Evolutionary conservation across 2,329 filamentous ascomycete genomes (phyloP).

Genomic region (Colletotrichum lini): DNA sequence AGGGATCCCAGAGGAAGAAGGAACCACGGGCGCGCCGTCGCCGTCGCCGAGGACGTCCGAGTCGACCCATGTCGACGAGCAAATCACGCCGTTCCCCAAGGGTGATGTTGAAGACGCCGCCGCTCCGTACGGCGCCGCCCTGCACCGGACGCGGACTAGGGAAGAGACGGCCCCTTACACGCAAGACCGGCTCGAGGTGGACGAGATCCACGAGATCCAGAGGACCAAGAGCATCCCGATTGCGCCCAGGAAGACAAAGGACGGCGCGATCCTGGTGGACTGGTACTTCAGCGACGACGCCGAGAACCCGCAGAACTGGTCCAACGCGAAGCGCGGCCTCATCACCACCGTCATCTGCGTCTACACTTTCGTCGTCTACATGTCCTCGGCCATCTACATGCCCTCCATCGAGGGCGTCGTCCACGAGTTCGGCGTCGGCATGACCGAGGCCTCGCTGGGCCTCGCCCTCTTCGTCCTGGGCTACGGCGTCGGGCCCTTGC

Average conservation of each 20-base stretch:
- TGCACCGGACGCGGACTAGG: constrained; percentile 27
- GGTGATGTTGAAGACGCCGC: constrained; percentile 31
- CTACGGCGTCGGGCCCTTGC: constrained; percentile 74
- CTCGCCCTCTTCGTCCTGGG: constrained; percentile 75
- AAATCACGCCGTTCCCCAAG: constrained; percentile 6
- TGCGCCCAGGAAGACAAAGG: constrained; percentile 62
- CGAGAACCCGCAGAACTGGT: constrained; percentile 71
- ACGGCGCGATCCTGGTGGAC: constrained; percentile 67
- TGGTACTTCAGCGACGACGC: constrained; percentile 70
- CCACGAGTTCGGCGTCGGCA: constrained; percentile 65
- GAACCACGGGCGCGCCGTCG: not conserved
- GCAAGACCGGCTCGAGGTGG: constrained; percentile 54
- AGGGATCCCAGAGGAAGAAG: constrained; percentile 19
- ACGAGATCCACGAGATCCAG: constrained; percentile 55
- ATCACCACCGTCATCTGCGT: constrained; percentile 64
- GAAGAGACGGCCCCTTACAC: constrained; percentile 46
- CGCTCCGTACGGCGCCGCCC: constrained; percentile 25
- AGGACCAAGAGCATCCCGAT: constrained; percentile 64
- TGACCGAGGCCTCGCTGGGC: constrained; percentile 68
- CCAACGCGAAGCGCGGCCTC: constrained; percentile 56
- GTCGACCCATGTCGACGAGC: constrained; percentile 26
- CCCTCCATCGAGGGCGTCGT: constrained; percentile 64
- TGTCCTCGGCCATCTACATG: constrained; percentile 63
- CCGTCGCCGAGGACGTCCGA: constrained; percentile 33
- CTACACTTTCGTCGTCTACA: constrained; percentile 74